Evolutionary conservation across 2,329 filamentous ascomycete species (phyloP).

Genomic region (Botrytis aclada): DNA sequence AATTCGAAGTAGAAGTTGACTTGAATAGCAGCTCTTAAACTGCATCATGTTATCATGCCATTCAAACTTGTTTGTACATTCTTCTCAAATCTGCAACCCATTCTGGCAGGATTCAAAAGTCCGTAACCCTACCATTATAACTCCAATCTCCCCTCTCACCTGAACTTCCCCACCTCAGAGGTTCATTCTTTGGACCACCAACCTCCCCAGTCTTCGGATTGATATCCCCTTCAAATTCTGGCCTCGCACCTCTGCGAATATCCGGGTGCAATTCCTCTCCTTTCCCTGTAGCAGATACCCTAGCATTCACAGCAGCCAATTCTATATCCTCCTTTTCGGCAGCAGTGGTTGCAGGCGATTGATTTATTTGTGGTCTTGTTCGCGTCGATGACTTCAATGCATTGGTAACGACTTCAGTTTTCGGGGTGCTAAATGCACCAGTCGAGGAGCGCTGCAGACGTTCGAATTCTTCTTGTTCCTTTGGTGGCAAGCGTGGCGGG

Average conservation of each 20-base stretch:
- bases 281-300: constrained; percentile 52
- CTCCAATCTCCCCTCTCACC: constrained; percentile 73
- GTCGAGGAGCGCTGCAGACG: constrained; percentile 75
- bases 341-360: constrained; percentile 41
- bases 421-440: constrained; percentile 69
- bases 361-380: constrained; percentile 46
- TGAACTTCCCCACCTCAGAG: constrained; percentile 74
- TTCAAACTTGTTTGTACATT: constrained; percentile 1
- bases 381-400: constrained; percentile 31
- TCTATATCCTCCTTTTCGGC: constrained; percentile 28
- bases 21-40: background rate
- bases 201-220: constrained; percentile 96
- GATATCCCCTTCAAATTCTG: constrained; percentile 87
- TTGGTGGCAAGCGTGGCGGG: constrained; percentile 81
- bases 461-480: constrained; percentile 89
- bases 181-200: constrained; percentile 96
- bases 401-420: constrained; percentile 25
- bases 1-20: background rate
- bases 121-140: constrained; percentile 91
- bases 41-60: background rate
- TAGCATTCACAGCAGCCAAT: constrained; percentile 38
- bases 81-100: background rate
- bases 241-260: constrained; percentile 71
- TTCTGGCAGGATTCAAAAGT: constrained; percentile 57
- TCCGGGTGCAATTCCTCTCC: constrained; percentile 68